Evolutionary conservation across 176 grass and related monocot species (phyloP).

Genomic region (Lolium multiflorum): DNA sequence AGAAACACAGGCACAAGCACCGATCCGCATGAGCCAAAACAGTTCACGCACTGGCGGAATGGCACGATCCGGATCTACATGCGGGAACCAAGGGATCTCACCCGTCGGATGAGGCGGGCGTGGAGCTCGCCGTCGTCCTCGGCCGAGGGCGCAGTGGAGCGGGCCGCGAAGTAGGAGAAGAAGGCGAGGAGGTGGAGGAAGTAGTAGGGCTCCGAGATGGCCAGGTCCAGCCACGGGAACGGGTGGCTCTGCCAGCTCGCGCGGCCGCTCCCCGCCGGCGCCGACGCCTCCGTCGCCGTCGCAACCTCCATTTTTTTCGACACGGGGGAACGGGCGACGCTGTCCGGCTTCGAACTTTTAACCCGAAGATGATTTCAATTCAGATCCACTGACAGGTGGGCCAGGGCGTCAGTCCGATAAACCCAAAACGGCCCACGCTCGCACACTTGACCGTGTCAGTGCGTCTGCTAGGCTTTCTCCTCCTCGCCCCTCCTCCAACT

Average conservation of each 20-base stretch:
- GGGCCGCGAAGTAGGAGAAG: slow-evolving; percentile 90
- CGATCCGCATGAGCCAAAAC: slow-evolving; percentile 37
- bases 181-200: slow-evolving; percentile 85
- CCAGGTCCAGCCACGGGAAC: slow-evolving; percentile 76
- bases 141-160: slow-evolving; percentile 54
- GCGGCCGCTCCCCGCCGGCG: slow-evolving; percentile 42
- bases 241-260: slow-evolving; percentile 52
- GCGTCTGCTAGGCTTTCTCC: too few relatives aligned
- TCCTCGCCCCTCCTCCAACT: too few relatives aligned
- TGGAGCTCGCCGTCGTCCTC: slow-evolving; percentile 55
- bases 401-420: too few relatives aligned
- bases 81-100: neutral
- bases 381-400: too few relatives aligned
- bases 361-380: neutral
- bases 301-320: slow-evolving; percentile 52
- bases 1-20: slow-evolving; percentile 16
- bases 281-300: slow-evolving; percentile 57
- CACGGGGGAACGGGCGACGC: neutral
- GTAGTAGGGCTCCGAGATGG: slow-evolving; percentile 86
- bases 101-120: slow-evolving; percentile 67
- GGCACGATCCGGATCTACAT: neutral
- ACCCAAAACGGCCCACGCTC: too few relatives aligned
- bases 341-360: neutral
- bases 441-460: too few relatives aligned
- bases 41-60: neutral